phyloP scores from a whole-genome alignment of 495 filamentous ascomycete species.

The Neurospora sublineolata region DNA sequence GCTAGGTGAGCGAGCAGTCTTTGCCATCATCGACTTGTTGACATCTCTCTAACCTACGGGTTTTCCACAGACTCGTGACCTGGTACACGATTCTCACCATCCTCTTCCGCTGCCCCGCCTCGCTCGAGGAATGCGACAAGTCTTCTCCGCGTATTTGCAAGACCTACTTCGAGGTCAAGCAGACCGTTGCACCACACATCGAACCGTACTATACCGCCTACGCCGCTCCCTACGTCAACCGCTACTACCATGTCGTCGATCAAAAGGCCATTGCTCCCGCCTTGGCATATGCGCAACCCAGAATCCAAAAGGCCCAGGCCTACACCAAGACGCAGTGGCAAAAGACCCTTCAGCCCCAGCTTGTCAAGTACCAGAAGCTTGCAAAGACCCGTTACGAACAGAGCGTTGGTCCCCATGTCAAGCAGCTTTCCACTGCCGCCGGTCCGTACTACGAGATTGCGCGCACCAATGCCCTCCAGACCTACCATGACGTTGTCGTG shows the following conservation, averaged over 20 bases:
- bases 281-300: slow-evolving; percentile 55
- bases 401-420: slow-evolving; percentile 60
- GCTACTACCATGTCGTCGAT: slow-evolving; percentile 61
- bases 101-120: slow-evolving; percentile 70
- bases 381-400: slow-evolving; percentile 54
- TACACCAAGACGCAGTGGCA: slow-evolving; percentile 67
- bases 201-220: slow-evolving; percentile 82
- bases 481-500: slow-evolving; percentile 59
- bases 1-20: slow-evolving; percentile 43
- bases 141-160: slow-evolving; percentile 72
- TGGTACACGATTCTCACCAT: slow-evolving; percentile 81
- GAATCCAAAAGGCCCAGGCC: slow-evolving; percentile 50
- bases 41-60: slow-evolving; percentile 3
- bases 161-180: slow-evolving; percentile 62
- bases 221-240: slow-evolving; percentile 69
- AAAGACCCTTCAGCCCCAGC: slow-evolving; percentile 57
- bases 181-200: slow-evolving; percentile 60
- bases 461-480: slow-evolving; percentile 46
- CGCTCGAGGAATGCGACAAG: slow-evolving; percentile 50
- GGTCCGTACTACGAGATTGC: slow-evolving; percentile 64
- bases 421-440: slow-evolving; percentile 41
- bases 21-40: neutral
- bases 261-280: slow-evolving; percentile 55
- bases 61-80: slow-evolving; percentile 49
- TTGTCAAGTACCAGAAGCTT: slow-evolving; percentile 50